Percentiles rank a stretch among this genome's conserved stretches.
phyloP scores from a whole-genome alignment of 345 rosid genomes.

The Sisymbrium irio region DNA sequence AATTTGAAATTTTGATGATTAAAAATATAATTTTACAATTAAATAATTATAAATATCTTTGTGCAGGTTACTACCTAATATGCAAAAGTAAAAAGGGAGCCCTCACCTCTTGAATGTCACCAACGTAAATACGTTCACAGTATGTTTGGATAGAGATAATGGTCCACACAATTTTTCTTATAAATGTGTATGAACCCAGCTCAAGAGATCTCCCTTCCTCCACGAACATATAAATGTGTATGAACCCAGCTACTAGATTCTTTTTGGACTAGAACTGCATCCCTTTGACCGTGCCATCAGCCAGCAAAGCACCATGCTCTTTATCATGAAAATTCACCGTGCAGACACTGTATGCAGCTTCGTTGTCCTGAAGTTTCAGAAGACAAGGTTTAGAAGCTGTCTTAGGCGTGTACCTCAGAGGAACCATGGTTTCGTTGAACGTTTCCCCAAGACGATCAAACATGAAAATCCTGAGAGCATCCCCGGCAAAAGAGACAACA shows the following conservation, averaged over 20 bases:
- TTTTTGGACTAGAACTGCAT: slow-evolving; percentile 87
- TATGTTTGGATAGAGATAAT: slow-evolving; percentile 75
- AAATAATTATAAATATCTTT: too few species aligned
- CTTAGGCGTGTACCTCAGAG: slow-evolving; percentile 92
- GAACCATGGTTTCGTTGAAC: slow-evolving; percentile 84
- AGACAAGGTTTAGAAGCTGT: slow-evolving; percentile 77
- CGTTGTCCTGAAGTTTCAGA: slow-evolving; percentile 96
- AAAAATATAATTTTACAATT: too few species aligned
- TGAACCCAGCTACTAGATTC: slow-evolving; percentile 65
- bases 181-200: slow-evolving; percentile 88
- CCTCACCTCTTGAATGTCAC: slow-evolving; percentile 94
- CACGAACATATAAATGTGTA: slow-evolving; percentile 85
- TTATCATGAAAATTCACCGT: slow-evolving; percentile 95
- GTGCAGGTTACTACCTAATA: too few species aligned
- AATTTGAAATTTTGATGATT: too few species aligned
- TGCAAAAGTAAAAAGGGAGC: background rate
- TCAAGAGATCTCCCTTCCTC: slow-evolving; percentile 86
- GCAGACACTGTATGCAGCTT: slow-evolving; percentile 91
- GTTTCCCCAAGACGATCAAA: slow-evolving; percentile 95
- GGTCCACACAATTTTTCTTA: too few species aligned
- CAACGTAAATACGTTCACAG: slow-evolving; percentile 91
- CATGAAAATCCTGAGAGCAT: slow-evolving; percentile 91
- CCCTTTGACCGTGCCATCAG: slow-evolving; percentile 93
- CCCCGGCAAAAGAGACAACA: slow-evolving; percentile 94
- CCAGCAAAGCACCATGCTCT: slow-evolving; percentile 87